A percentile compares a stretch with the other conserved stretches of the same genome.
Conservation (phyloP, 352 stramenopile species). For the Phytophthora tubulina region DNA sequence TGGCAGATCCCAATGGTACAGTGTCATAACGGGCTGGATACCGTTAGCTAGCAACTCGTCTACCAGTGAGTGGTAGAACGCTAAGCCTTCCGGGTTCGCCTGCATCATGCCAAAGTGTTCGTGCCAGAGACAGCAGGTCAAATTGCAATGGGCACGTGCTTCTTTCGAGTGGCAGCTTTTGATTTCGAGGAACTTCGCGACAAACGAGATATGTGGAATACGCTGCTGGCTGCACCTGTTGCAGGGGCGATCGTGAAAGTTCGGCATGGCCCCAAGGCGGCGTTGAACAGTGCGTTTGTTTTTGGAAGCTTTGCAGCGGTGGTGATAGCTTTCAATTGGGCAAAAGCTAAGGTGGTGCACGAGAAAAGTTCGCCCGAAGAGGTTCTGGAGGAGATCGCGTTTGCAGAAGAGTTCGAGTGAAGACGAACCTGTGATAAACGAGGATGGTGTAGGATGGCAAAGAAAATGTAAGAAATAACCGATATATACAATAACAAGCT, state of each 20-base stretch:
- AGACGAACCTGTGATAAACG: neutral
- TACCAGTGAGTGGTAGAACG: constrained; percentile 82
- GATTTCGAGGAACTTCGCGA: constrained; percentile 36
- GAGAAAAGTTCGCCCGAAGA: constrained; percentile 42
- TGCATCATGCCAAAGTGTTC: constrained; percentile 46
- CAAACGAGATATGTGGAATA: constrained; percentile 52
- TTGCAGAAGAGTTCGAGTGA: constrained; percentile 50
- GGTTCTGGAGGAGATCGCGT: constrained; percentile 58
- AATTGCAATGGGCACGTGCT: constrained; percentile 53
- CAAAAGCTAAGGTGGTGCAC: constrained; percentile 40
- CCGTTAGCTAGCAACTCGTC: constrained; percentile 75
- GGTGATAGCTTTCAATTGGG: constrained; percentile 49
- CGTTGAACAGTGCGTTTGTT: constrained; percentile 39
- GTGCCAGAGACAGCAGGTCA: constrained; percentile 50
- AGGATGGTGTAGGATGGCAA: no score
- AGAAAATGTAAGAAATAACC: neutral
- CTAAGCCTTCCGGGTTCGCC: constrained; percentile 61
- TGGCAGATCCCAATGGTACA: constrained; percentile 98
- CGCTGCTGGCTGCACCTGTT: constrained; percentile 43
- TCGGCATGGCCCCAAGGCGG: constrained; percentile 37
- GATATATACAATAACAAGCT: neutral
- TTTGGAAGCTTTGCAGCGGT: constrained; percentile 54
- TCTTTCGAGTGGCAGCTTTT: constrained; percentile 42
- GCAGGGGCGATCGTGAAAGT: constrained; percentile 43
- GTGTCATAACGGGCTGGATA: constrained; percentile 92